A percentile compares a stretch with the other conserved stretches of the same genome.
phyloP scores from a whole-genome alignment of 371 early-diverging fungal genomes.

The Mortierella polycephala region DNA sequence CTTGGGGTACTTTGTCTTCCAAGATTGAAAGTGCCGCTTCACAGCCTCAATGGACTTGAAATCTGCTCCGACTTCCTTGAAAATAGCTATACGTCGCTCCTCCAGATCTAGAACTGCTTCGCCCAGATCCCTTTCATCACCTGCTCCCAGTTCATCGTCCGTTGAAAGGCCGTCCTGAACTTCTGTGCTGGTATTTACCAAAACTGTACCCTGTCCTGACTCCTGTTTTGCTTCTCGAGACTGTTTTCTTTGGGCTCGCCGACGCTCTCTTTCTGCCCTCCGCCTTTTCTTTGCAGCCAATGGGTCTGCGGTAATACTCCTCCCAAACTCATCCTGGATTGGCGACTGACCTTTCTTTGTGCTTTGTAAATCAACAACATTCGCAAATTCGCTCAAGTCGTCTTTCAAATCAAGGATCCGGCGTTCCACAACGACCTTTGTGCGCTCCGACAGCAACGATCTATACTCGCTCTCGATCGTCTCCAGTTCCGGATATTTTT shows the following conservation, averaged over 20 bases:
- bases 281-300: slow-evolving; percentile 54
- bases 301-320: slow-evolving; percentile 50
- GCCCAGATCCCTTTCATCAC: slow-evolving; percentile 56
- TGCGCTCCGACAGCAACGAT: slow-evolving; percentile 57
- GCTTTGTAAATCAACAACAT: slow-evolving; percentile 48
- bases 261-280: slow-evolving; percentile 40
- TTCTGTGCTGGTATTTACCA: neutral
- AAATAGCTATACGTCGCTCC: slow-evolving; percentile 30
- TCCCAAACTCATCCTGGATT: slow-evolving; percentile 64
- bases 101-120: slow-evolving; percentile 36
- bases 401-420: slow-evolving; percentile 61
- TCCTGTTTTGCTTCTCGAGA: neutral
- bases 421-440: slow-evolving; percentile 56
- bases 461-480: slow-evolving; percentile 66
- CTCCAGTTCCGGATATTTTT: slow-evolving; percentile 72
- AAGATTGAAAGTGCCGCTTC: slow-evolving; percentile 70
- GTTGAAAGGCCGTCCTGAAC: slow-evolving; percentile 61
- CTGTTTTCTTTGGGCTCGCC: slow-evolving; percentile 16
- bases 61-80: slow-evolving; percentile 67
- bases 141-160: slow-evolving; percentile 63
- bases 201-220: neutral
- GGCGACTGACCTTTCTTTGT: slow-evolving; percentile 13
- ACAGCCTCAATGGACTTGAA: slow-evolving; percentile 64
- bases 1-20: slow-evolving; percentile 69
- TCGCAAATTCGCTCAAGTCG: slow-evolving; percentile 61